Evolutionary conservation across 169 alveolate species (phyloP).

Genomic region (Cystoisospora suis): DNA sequence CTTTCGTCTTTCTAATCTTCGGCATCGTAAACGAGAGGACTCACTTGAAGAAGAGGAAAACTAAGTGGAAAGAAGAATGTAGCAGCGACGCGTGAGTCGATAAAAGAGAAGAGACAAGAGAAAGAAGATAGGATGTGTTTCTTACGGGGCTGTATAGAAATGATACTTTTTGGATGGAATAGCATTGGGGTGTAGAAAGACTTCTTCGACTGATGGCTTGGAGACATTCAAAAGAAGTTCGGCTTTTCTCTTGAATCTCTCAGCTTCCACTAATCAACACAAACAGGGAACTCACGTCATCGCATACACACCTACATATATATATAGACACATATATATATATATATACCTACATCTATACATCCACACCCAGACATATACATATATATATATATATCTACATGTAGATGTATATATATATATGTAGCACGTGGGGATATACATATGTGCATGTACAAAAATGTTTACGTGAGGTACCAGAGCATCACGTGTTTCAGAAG

Average conservation of each 20-base stretch:
- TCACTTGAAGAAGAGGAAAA: no score
- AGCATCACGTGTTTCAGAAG: no score
- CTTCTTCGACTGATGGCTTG: background rate
- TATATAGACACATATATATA: background rate
- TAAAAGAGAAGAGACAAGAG: background rate
- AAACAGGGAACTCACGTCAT: background rate
- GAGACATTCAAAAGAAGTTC: slow-evolving; percentile 6
- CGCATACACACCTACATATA: background rate
- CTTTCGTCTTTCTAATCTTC: no score
- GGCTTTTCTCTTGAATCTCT: background rate
- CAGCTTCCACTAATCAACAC: background rate
- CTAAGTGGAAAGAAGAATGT: no score
- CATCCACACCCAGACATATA: background rate
- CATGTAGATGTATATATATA: background rate
- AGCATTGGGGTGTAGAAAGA: background rate
- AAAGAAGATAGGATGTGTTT: background rate
- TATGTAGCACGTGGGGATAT: background rate
- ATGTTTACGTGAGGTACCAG: background rate
- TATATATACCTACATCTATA: background rate
- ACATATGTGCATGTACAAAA: background rate
- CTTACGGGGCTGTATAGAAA: background rate
- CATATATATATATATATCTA: background rate
- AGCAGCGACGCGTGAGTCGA: no score
- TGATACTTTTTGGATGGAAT: background rate
- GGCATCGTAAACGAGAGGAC: no score